Base-by-base conservation (phyloP, 2,329 filamentous ascomycete genomes). In the Hymenoscyphus fructigenus region DNA sequence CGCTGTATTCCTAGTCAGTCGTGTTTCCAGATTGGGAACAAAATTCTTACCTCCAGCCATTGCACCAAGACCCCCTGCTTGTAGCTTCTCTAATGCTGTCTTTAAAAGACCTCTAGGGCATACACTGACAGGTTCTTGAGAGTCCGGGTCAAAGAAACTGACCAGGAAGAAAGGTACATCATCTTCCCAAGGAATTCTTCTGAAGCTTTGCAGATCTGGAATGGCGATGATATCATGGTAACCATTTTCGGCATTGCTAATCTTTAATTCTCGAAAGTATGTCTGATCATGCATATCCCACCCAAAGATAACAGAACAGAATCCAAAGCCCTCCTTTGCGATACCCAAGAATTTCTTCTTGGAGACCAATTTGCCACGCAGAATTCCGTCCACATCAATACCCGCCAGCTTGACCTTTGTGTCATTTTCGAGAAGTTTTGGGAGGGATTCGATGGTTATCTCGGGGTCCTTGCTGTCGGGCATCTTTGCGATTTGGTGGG, bases 211-310 rank as follows among this genome's bases (percentile, higher is more conserved):
- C 47, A 97, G 80, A 75, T 97, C 93, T 0, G 93, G 89, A 44
- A 94, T 81, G 15, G 93, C 93, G 60, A 96, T 84, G 55, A 97
- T 80, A 77, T 97, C 93, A 69, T 89, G 86, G 78, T 96, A 97
- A 55, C 93, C 93, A 76, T 96, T 97, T 74, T 92, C 89, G 71
- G 91, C 91, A 79, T 96, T 97, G 79, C 91, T 95, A 77, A 97
- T 90, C 74, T 86, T 85, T 68, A 97, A 85, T 79, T 97, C 93
- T 72, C 85, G 87, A 76, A 91, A 89, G 78, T 97, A 97, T 12
- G 92, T 96, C 80, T 88, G 84, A 75, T 97, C 93, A 78, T 97
- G 93, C 92, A 97, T 96, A 78, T 97, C 93, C 93, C 93, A 97
- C 76, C 93, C 93, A 74, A 96, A 97, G 69, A 97, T 88, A 70